phyloP scores from a whole-genome alignment of 805 yeast species.

The Nakazawaea peltata region DNA sequence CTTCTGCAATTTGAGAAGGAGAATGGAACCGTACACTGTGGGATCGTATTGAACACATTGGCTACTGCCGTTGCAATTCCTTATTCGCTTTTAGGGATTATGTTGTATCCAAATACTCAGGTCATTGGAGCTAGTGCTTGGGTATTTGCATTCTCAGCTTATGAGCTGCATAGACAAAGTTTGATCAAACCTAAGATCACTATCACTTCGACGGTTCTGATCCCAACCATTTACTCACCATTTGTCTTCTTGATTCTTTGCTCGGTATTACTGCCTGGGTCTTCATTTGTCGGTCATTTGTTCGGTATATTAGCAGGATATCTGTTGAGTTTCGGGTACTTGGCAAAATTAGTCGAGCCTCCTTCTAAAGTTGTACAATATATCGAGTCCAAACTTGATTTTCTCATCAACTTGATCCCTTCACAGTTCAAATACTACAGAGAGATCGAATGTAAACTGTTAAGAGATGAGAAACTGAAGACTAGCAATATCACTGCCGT shows the following conservation, averaged over 20 bases:
- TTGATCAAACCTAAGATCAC: constrained; percentile 16
- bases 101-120: constrained; percentile 42
- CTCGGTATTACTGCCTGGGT: constrained; percentile 50
- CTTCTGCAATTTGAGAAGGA: constrained; percentile 57
- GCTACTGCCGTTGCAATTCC: constrained; percentile 65
- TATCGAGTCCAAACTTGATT: constrained; percentile 50
- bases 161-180: constrained; percentile 44
- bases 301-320: constrained; percentile 64
- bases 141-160: constrained; percentile 60
- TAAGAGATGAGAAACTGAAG: constrained; percentile 22
- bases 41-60: constrained; percentile 63
- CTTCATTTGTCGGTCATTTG: constrained; percentile 69
- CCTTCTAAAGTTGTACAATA: constrained; percentile 55
- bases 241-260: constrained; percentile 39
- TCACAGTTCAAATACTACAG: constrained; percentile 43
- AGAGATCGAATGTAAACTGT: constrained; percentile 50
- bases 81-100: constrained; percentile 42
- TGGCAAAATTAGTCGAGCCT: constrained; percentile 52
- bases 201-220: constrained; percentile 26
- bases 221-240: constrained; percentile 60
- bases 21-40: constrained; percentile 84
- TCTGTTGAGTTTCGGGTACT: constrained; percentile 46
- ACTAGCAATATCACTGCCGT: constrained; percentile 14
- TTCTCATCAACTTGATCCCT: constrained; percentile 46
- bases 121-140: constrained; percentile 70